Evolutionary conservation across 495 filamentous ascomycete species (phyloP).

Genomic region (Xylaria intraflava): DNA sequence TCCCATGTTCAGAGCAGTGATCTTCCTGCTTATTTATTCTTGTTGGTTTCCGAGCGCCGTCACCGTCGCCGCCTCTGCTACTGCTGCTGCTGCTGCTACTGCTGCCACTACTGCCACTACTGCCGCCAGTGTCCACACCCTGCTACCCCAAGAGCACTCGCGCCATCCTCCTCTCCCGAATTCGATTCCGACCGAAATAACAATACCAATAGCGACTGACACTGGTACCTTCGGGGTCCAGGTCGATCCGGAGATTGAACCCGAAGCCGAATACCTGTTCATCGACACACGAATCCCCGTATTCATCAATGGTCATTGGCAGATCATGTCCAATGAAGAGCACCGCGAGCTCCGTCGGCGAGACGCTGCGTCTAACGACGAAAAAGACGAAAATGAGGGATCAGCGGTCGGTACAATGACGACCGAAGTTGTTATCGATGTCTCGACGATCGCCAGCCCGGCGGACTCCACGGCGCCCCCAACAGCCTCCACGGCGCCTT

Average conservation of each 20-base stretch:
- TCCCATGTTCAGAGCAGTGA: slow-evolving; percentile 14
- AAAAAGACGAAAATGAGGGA: slow-evolving; percentile 12
- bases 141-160: no score
- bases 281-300: slow-evolving; percentile 32
- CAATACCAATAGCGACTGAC: not conserved
- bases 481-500: slow-evolving; percentile 28
- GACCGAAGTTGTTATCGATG: slow-evolving; percentile 25
- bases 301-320: slow-evolving; percentile 30
- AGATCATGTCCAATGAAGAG: slow-evolving; percentile 32
- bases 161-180: no score
- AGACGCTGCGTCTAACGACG: slow-evolving; percentile 6
- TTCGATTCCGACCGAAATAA: not conserved
- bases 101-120: slow-evolving; percentile 7
- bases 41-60: slow-evolving; percentile 26
- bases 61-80: not conserved
- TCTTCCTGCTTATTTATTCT: slow-evolving; percentile 29
- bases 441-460: slow-evolving; percentile 23
- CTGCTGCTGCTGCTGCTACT: not conserved
- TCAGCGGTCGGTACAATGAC: slow-evolving; percentile 2
- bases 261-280: slow-evolving; percentile 12
- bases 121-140: no score
- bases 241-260: not conserved
- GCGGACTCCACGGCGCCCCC: slow-evolving; percentile 18
- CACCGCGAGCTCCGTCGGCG: slow-evolving; percentile 4
- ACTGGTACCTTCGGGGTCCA: not conserved